Percentiles rank a stretch among this genome's conserved stretches.
These are phyloP conservation scores for Trametes elegans DNA, from an alignment of 768 basidiomycete genomes.

Conservation along the genomic window DNA sequence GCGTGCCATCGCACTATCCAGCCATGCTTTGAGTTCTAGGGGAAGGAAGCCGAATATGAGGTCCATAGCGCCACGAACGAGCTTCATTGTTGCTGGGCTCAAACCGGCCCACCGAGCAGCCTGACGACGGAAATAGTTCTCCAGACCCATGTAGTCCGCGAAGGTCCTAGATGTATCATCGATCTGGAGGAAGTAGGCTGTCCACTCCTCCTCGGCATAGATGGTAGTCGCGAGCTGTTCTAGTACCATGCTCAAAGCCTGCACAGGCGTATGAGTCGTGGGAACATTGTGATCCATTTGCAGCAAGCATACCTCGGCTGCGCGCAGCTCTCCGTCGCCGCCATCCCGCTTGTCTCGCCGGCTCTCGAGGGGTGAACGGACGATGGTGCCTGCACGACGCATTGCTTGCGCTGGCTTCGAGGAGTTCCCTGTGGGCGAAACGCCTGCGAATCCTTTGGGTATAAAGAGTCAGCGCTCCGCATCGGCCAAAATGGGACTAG, in stretches of 20 bases:
- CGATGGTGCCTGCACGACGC: constrained; percentile 80
- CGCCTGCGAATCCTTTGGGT: constrained; percentile 21
- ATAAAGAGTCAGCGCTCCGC: not conserved
- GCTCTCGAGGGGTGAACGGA: constrained; percentile 70
- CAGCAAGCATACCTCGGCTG: constrained; percentile 58
- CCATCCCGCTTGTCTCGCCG: constrained; percentile 54
- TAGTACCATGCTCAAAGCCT: constrained; percentile 76
- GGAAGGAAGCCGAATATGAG: constrained; percentile 93
- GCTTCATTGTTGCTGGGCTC: constrained; percentile 67
- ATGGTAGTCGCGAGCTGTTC: constrained; percentile 74
- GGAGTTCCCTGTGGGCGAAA: constrained; percentile 23
- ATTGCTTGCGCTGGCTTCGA: constrained; percentile 58
- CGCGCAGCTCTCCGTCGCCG: constrained; percentile 58
- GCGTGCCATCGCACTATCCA: constrained; percentile 71
- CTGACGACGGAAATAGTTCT: constrained; percentile 91
- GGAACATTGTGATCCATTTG: no score
- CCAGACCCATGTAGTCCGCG: constrained; percentile 92
- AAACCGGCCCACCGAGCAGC: constrained; percentile 73
- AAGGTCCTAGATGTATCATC: constrained; percentile 87
- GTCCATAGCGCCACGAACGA: constrained; percentile 88
- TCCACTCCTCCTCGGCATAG: constrained; percentile 84
- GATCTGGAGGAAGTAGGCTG: constrained; percentile 89
- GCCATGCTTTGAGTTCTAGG: constrained; percentile 78
- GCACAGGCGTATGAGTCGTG: constrained; percentile 2
- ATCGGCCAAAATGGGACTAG: not conserved